Evolutionary conservation across 805 yeast genomes (phyloP), one percentile per base, ranked within the genome.

Genomic region (Zygosaccharomyces siamensis): DNA sequence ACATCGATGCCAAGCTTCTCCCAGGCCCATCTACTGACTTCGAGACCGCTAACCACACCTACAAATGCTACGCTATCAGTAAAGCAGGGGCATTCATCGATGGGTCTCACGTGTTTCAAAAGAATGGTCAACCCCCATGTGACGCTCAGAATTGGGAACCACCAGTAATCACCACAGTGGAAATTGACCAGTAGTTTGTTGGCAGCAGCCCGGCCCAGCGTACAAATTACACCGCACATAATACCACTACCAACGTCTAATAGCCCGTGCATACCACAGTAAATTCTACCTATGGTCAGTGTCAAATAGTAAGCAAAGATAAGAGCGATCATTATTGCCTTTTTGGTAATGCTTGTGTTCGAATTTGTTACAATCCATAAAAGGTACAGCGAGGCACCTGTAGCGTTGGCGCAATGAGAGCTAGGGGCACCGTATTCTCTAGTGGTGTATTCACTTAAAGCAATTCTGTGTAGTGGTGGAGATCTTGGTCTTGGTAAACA

Each of bases 201-300:
- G 1, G 79, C 74, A 5, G 57, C 51, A 39, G 62, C 54, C 45
- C 96, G 70, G 20, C 76, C 59, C n/a, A 72, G 39, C 52, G 78
- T 79, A 31, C 84, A 72, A 0, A 68, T 33, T 0, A 70, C 43
- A 0, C 99, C 99, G 14, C 89, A 69, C 0, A 77, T 0, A 0
- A 79, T 68, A 5, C 99, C 99, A 16, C 78, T 62, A 0, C 69
- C 44, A 2, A 93, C 73, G 63, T 93, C 99, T 20, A 86, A 67
- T 51, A 86, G 77, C 2, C 99, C 98, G 69, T 93, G 99, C 99
- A 92, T 92, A 3, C 99, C 99, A 65, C 96, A 89, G 69, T 93
- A 92, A 7, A 92, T 61, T 48, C 99, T 74, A 14, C 99, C 99
- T 51, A 80, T 63, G 1, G 86, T 77, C 51, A 93, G 71, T 6